Base-by-base conservation (phyloP, 306 rosid genomes). In the Pyrus betulifolia region DNA sequence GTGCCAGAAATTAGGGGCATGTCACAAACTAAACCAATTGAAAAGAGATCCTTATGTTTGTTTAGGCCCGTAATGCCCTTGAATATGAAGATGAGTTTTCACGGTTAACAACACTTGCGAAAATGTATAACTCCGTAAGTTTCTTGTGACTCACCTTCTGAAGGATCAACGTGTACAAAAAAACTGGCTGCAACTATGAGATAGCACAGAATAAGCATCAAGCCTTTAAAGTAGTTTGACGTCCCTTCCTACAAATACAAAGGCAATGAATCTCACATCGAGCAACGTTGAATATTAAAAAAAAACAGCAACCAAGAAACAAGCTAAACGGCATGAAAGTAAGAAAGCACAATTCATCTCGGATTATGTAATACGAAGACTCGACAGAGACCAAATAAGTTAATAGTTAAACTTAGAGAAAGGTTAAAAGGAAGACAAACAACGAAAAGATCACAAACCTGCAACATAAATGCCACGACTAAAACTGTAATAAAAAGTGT, bases 161-260 rank as follows among this genome's bases (percentile, higher is more conserved):
- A 75, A 82, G 91, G 93, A 83, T 93, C 98, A 18, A 91, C 85
- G 42, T 93, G 98, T 35, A 93, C 95, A 58, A 88, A 93, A 79
- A 91, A 93, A 78, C 96, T 93, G 86, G 98, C 97, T 58, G 97
- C 98, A 72, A 93, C 98, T 27, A 93, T 93, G 61, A 93, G 97
- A 82, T 93, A 93, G 89, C 98, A 89, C 28, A 93, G 87, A 67
- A 93, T 85, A 78, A 93, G 97, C 98, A 93, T 93, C 89, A 93
- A 83, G 71, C 98, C 98, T 78, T 93, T 93, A 72, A 93, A 93
- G 80, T 93, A 91, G 84, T 88, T 91, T 69, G 98, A 93, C 23
- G 96, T 87, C 77, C 98, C 98, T 83, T 93, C 97, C 98, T 93
- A 87, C 81, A 85, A 69, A 25, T 28, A 68, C 63, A 63, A 76